Percentiles rank a stretch among this genome's conserved stretches.
These are phyloP conservation scores for Fusarium illudens DNA, from an alignment of 2,329 filamentous ascomycete species.

Conservation along the genomic window DNA sequence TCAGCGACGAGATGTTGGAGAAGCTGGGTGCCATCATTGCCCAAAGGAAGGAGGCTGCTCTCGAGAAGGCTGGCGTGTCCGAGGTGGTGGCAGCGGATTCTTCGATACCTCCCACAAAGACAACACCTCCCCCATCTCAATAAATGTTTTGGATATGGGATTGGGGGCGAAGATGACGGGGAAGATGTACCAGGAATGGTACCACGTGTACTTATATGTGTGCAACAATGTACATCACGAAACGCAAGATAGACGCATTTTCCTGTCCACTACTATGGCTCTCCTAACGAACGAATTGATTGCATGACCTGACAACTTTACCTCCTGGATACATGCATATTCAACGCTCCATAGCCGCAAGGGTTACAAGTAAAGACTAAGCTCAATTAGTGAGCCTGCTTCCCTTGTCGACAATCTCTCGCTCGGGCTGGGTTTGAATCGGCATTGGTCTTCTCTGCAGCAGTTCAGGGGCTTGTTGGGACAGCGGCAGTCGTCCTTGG, in stretches of 20 bases:
- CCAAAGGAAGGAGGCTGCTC: conserved; percentile 56
- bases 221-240: conserved; percentile 46
- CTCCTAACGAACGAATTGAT: neutral
- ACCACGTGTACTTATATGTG: conserved; percentile 46
- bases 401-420: neutral
- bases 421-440: neutral
- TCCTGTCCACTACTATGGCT: conserved; percentile 16
- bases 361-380: neutral
- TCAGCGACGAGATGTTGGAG: conserved; percentile 67
- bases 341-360: neutral
- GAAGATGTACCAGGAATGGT: conserved; percentile 29
- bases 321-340: neutral
- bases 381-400: neutral
- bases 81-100: conserved; percentile 40
- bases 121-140: conserved; percentile 31
- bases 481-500: neutral
- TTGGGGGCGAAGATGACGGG: conserved; percentile 14
- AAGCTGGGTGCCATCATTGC: conserved; percentile 70
- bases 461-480: neutral
- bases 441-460: neutral
- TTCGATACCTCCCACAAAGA: conserved; percentile 29
- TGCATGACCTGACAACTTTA: neutral
- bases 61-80: conserved; percentile 51
- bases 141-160: conserved; percentile 12
- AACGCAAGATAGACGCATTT: conserved; percentile 42